A percentile compares a stretch with the other conserved stretches of the same genome.
These are phyloP conservation scores for Fusarium circinatum DNA, from an alignment of 2,329 filamentous ascomycete genomes.

Conservation along the genomic window DNA sequence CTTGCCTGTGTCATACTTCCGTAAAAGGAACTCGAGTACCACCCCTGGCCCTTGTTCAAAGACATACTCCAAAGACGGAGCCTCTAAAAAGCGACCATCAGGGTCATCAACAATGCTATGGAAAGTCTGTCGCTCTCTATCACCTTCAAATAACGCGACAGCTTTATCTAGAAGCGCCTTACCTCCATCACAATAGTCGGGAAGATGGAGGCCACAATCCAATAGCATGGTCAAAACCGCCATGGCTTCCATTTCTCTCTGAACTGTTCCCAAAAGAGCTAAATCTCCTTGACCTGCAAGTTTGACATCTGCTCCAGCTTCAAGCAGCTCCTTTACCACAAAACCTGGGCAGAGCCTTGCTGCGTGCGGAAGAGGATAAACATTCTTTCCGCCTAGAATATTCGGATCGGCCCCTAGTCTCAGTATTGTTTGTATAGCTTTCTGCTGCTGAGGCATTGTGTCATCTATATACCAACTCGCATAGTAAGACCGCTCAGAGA, in stretches of 20 bases:
- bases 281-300: neutral
- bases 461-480: neutral
- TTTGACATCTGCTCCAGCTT: slow-evolving; percentile 9
- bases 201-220: neutral
- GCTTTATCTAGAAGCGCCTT: neutral
- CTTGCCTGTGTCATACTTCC: neutral
- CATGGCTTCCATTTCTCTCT: neutral
- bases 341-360: neutral
- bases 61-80: neutral
- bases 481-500: neutral
- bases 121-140: neutral
- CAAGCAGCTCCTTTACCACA: neutral
- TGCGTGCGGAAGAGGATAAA: slow-evolving; percentile 1
- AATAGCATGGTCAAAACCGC: neutral
- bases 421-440: neutral
- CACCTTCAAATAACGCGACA: neutral
- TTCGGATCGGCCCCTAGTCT: slow-evolving; percentile 6
- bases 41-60: slow-evolving; percentile 9
- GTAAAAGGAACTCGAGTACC: neutral
- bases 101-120: neutral
- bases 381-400: neutral
- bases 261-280: neutral
- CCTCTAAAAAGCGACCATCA: neutral
- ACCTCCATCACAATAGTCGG: neutral
- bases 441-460: neutral